Base-by-base conservation (phyloP, 225 moss, liverwort and hornwort species). In the Pleurozium schreberi region DNA sequence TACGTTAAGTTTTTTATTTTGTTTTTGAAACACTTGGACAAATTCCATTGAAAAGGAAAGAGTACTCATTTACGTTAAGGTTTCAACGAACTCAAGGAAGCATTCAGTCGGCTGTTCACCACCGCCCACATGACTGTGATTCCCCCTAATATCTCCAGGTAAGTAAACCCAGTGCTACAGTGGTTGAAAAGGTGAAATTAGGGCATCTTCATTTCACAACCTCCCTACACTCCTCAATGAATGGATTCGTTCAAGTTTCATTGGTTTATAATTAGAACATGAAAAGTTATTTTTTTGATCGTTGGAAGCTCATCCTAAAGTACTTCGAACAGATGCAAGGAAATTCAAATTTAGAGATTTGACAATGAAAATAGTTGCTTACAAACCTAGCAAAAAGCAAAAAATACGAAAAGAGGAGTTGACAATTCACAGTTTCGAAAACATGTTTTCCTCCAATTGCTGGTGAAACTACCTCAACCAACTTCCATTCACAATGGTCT, bases 391-490 rank as follows among this genome's bases (percentile, higher is more conserved):
- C 1, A 21, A 1, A 19, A 49, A 13, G 2, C n/a, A n/a, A n/a
- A 7, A 7, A 33, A 8, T 31, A 50, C 12, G 4, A 20, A 33
- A 1, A 5, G 3, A 20, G 2, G 20, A 38, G 50, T 49, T 31
- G 2, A 0, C 49, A 50, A 34, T 33, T 33, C 5, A 12, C 0
- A 0, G 5, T 33, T 75, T 12, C 12, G 8, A 33, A 49, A 33
- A 2, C 20, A 12, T 13, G 4, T 8, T 50, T 0, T 34, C 34
- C 1, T 75, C 33, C 20, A 20, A 49, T 20, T 19, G 55, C 12
- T n/a, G 22, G 4, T 45, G 9, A 43, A 27, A 43, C 71, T 27
- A 71, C 21, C 43, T 27, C 9, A 3, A 73, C 31, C 18, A 47
- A 47, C 11, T 74, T 47, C 19, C 47, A 31, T 18, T 74, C 18